Evolutionary conservation across 2,329 filamentous ascomycete species (phyloP).

Genomic region (Beauveria pseudobassiana): DNA sequence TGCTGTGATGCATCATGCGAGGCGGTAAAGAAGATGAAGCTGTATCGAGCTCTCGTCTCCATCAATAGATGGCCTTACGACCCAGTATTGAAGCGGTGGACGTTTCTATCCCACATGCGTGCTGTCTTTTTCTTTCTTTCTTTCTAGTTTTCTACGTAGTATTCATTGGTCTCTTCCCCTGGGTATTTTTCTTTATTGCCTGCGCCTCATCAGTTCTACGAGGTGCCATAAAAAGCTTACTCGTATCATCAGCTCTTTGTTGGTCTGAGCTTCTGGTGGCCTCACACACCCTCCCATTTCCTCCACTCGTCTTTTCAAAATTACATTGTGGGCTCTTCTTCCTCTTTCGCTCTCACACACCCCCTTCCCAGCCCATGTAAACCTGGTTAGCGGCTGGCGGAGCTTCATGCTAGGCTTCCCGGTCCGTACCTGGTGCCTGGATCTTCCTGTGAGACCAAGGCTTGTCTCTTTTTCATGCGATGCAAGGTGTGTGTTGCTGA

Average conservation of each 20-base stretch:
- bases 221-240: background rate
- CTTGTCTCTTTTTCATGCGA: background rate
- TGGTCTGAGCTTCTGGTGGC: slow-evolving; percentile 10
- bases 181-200: background rate
- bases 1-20: background rate
- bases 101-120: background rate
- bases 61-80: background rate
- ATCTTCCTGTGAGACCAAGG: background rate
- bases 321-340: background rate
- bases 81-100: background rate
- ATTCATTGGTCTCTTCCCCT: no score
- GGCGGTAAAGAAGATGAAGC: background rate
- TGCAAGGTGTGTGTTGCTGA: background rate
- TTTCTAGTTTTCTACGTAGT: no score
- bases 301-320: background rate
- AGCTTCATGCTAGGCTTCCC: background rate
- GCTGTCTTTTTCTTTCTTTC: no score
- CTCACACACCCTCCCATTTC: background rate
- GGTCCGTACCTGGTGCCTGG: slow-evolving; percentile 10
- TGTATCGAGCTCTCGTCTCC: background rate
- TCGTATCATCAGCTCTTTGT: background rate
- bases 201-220: background rate
- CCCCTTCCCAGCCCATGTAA: background rate
- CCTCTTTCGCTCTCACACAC: background rate
- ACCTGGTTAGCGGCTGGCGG: background rate